Conservation (phyloP, 371 early-diverging fungal genomes). For the Homolaphlyctis polyrhiza region DNA sequence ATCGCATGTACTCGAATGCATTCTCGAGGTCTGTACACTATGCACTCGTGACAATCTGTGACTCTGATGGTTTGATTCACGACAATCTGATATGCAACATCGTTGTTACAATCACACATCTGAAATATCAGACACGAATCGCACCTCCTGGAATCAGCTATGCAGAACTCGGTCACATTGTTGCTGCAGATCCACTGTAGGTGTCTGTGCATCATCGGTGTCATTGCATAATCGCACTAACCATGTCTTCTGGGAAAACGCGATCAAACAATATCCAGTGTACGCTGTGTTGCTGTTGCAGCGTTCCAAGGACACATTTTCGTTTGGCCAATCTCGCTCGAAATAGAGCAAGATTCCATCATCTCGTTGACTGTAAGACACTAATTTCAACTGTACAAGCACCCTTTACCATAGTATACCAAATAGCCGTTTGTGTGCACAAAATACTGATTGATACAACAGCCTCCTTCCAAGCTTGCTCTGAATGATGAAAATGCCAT, state of each 20-base stretch:
- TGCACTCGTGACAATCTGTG: background rate
- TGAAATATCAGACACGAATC: background rate
- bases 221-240: no score
- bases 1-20: background rate
- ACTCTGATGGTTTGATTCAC: no score
- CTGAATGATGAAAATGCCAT: background rate
- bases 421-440: no score
- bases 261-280: background rate
- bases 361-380: background rate
- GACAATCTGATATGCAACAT: background rate
- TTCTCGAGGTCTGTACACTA: background rate
- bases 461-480: background rate
- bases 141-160: background rate
- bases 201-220: no score
- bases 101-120: background rate
- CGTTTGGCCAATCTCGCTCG: background rate
- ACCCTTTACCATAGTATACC: no score
- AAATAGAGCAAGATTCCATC: background rate
- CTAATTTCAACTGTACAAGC: background rate
- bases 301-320: background rate
- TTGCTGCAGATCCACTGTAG: constrained; percentile 4
- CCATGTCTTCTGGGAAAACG: no score
- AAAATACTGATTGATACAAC: background rate
- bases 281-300: background rate
- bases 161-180: background rate